Evolutionary conservation across 2,329 filamentous ascomycete species (phyloP).

Genomic region (Tolypocladium tropicale): DNA sequence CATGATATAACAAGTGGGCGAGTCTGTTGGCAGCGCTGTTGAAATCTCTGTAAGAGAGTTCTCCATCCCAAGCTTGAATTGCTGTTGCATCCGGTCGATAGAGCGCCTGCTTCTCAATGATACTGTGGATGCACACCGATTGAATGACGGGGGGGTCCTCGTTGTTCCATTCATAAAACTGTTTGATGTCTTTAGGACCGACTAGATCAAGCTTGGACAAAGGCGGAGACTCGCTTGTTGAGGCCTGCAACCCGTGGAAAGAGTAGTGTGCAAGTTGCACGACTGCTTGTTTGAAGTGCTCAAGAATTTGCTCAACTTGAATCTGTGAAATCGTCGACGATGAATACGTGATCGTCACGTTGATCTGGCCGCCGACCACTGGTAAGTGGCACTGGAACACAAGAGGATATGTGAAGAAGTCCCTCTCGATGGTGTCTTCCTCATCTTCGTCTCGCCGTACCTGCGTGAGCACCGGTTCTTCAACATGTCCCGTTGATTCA

Average conservation of each 20-base stretch:
- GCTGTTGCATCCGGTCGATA: conserved; percentile 21
- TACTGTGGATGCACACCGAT: neutral
- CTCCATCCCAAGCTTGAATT: conserved; percentile 33
- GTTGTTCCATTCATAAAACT: neutral
- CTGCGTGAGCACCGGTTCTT: neutral
- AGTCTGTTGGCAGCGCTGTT: conserved; percentile 26
- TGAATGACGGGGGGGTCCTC: neutral
- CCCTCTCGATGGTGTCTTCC: neutral
- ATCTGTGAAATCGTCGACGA: neutral
- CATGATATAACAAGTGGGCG: conserved; percentile 15
- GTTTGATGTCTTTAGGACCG: neutral
- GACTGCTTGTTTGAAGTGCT: conserved; percentile 1
- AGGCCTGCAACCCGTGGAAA: neutral
- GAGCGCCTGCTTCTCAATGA: conserved; percentile 16
- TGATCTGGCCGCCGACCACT: neutral
- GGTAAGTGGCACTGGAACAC: conserved; percentile 1
- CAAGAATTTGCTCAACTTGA: conserved; percentile 1
- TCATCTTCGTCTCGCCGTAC: neutral
- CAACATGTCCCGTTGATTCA: neutral
- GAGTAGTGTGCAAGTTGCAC: neutral
- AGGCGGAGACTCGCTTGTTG: neutral
- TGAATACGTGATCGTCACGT: neutral
- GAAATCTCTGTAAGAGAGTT: conserved; percentile 28
- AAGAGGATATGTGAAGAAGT: neutral
- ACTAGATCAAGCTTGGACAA: neutral